A percentile compares a stretch with the other conserved stretches of the same genome.
Conservation (phyloP, 257 asterid genomes). For the Rubia yunnanensis region DNA sequence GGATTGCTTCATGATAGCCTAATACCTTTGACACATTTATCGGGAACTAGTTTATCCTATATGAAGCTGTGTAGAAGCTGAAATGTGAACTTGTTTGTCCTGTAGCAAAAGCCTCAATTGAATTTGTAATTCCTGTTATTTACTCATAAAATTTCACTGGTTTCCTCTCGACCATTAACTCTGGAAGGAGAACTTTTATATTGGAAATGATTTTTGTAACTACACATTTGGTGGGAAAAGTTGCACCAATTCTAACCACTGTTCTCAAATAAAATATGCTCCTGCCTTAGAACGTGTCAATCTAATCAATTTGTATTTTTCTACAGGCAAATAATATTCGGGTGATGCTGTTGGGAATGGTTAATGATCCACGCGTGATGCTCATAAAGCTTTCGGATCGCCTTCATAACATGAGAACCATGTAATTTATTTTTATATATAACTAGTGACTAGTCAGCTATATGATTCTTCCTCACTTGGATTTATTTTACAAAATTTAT, state of each 20-base stretch:
- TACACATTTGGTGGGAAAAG: not conserved
- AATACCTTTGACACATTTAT: not conserved
- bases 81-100: not conserved
- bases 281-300: not conserved
- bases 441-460: not conserved
- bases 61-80: not conserved
- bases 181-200: not conserved
- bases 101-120: not conserved
- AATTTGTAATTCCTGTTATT: not conserved
- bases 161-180: not conserved
- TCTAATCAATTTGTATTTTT: constrained; percentile 15
- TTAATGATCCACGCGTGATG: constrained; percentile 96
- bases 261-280: not conserved
- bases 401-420: constrained; percentile 98
- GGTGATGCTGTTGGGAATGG: constrained; percentile 96
- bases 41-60: not conserved
- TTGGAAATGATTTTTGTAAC: not conserved
- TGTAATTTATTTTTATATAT: constrained; percentile 28
- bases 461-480: not conserved
- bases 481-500: not conserved
- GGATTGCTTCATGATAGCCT: not conserved
- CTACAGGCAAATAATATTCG: constrained; percentile 87
- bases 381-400: constrained; percentile 99
- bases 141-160: not conserved
- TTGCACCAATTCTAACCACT: not conserved